Evolutionary conservation across 805 yeast species (phyloP).

Genomic region (Metschnikowia cerradonensis): DNA sequence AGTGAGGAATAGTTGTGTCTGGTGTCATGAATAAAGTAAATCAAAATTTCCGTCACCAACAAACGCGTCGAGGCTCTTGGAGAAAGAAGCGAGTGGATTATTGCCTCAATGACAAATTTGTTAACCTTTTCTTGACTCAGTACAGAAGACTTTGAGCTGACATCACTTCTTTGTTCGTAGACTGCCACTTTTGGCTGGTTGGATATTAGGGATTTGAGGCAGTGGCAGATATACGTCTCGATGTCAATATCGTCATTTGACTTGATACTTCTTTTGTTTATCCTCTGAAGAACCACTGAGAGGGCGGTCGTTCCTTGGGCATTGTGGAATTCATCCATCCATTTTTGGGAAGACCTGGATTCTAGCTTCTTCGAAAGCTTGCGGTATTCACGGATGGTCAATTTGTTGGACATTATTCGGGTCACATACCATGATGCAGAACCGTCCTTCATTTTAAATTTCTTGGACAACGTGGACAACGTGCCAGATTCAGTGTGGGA

Average conservation of each 20-base stretch:
- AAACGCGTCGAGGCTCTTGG: conserved; percentile 39
- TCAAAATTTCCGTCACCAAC: conserved; percentile 39
- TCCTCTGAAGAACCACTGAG: conserved; percentile 34
- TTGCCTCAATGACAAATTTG: conserved; percentile 32
- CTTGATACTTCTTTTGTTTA: conserved; percentile 40
- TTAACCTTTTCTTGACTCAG: conserved; percentile 18
- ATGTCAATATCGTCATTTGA: conserved; percentile 42
- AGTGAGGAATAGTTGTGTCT: conserved; percentile 21
- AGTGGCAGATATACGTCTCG: conserved; percentile 36
- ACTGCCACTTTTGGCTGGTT: conserved; percentile 5
- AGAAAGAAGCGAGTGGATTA: conserved; percentile 36
- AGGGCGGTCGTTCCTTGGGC: conserved; percentile 44
- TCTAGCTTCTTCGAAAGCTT: conserved; percentile 33
- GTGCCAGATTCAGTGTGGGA: conserved; percentile 6
- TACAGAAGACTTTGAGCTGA: conserved; percentile 6
- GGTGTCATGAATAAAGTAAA: conserved; percentile 26
- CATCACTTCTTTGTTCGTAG: conserved; percentile 4
- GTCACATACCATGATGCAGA: conserved; percentile 41
- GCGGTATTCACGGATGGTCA: conserved; percentile 30
- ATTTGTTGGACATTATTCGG: conserved; percentile 31
- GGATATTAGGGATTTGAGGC: conserved; percentile 34
- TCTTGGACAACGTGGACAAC: conserved; percentile 13
- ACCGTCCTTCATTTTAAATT: conserved; percentile 31
- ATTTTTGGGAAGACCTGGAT: conserved; percentile 20
- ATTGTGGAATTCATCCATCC: conserved; percentile 33